Percentiles rank a stretch among this genome's conserved stretches.
Conservation (phyloP, 441 rosid genomes). For the Eruca vesicaria region DNA sequence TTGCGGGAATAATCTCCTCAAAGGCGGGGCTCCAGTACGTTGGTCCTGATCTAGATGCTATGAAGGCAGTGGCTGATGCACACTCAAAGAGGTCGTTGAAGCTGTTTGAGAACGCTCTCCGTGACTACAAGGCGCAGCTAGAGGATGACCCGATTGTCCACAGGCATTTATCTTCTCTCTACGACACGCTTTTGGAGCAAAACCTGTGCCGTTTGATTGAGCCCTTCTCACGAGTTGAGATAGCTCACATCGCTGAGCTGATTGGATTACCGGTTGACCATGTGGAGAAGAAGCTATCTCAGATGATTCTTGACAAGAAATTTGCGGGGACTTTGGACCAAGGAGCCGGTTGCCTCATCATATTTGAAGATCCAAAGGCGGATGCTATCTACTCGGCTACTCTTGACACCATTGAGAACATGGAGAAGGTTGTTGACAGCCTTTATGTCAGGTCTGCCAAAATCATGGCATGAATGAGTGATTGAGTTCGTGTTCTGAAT, state of each 20-base stretch:
- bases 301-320: conserved; percentile 95
- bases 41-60: conserved; percentile 90
- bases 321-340: conserved; percentile 94
- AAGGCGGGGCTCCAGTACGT: conserved; percentile 86
- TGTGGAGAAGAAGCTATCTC: conserved; percentile 93
- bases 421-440: conserved; percentile 93
- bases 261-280: conserved; percentile 72
- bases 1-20: conserved; percentile 80
- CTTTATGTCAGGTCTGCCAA: conserved; percentile 89
- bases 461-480: conserved; percentile 61
- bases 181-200: conserved; percentile 86
- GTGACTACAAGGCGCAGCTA: conserved; percentile 76
- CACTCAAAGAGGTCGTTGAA: conserved; percentile 81
- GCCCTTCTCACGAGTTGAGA: conserved; percentile 91
- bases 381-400: conserved; percentile 89
- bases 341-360: conserved; percentile 95
- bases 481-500: neutral
- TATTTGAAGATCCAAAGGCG: conserved; percentile 84
- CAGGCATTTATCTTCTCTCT: conserved; percentile 86
- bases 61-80: conserved; percentile 98
- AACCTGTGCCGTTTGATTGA: conserved; percentile 90
- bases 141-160: conserved; percentile 96
- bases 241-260: conserved; percentile 76
- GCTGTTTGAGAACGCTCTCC: conserved; percentile 75
- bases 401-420: conserved; percentile 81